phyloP scores from a whole-genome alignment of 176 grass and related monocot species.

The Oryza rufipogon region DNA sequence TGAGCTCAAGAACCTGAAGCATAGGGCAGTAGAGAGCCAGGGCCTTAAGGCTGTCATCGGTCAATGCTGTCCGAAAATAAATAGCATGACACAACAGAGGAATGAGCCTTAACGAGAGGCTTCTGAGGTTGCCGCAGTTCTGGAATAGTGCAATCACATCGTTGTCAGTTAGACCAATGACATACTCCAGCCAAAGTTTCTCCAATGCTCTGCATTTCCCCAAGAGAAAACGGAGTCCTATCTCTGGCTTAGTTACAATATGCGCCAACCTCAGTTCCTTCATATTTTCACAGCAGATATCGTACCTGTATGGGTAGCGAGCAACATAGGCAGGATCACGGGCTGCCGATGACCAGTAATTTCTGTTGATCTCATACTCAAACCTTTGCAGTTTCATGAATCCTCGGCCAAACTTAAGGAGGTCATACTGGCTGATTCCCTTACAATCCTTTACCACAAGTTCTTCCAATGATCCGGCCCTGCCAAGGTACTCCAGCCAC shows the following conservation, averaged over 20 bases:
- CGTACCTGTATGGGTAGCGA: slow-evolving; percentile 31
- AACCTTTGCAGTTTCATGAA: slow-evolving; percentile 59
- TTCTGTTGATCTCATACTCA: slow-evolving; percentile 60
- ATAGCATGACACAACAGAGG: neutral
- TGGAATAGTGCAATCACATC: slow-evolving; percentile 61
- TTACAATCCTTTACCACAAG: slow-evolving; percentile 59
- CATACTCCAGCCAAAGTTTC: slow-evolving; percentile 61
- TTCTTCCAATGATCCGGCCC: slow-evolving; percentile 48
- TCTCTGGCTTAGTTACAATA: slow-evolving; percentile 48
- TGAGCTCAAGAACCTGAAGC: slow-evolving; percentile 63
- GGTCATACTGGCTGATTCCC: slow-evolving; percentile 57
- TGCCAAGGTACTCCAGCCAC: slow-evolving; percentile 76
- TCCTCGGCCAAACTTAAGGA: slow-evolving; percentile 58
- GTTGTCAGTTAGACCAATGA: slow-evolving; percentile 53
- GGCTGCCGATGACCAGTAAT: slow-evolving; percentile 32
- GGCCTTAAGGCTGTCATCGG: slow-evolving; percentile 58
- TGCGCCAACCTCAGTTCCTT: slow-evolving; percentile 63
- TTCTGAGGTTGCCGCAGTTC: slow-evolving; percentile 58
- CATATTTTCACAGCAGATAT: slow-evolving; percentile 47
- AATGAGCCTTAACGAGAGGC: slow-evolving; percentile 51
- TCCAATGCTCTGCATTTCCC: slow-evolving; percentile 53
- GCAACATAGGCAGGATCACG: neutral
- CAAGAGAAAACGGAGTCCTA: slow-evolving; percentile 55
- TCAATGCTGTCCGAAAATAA: slow-evolving; percentile 32
- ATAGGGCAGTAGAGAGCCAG: slow-evolving; percentile 49